Evolutionary conservation across 2,329 filamentous ascomycete species (phyloP).

Genomic region (Piedraia hortae): DNA sequence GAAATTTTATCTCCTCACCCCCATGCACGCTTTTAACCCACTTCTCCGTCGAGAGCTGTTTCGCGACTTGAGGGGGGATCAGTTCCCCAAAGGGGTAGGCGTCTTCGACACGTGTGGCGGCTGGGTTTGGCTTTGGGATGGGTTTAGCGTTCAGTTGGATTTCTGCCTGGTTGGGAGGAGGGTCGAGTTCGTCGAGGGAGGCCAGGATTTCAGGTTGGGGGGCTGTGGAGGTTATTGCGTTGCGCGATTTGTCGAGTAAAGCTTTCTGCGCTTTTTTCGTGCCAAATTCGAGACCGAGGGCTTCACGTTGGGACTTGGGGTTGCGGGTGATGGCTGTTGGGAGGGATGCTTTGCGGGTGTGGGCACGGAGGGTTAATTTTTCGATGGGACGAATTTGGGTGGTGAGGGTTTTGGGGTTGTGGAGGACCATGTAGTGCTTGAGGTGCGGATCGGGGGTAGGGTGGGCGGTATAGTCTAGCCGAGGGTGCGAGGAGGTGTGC

Average conservation of each 20-base stretch:
- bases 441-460: constrained; percentile 19
- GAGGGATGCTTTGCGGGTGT: constrained; percentile 15
- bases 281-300: constrained; percentile 53
- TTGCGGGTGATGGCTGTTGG: constrained; percentile 6
- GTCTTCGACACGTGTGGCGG: constrained; percentile 38
- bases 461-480: constrained; percentile 28
- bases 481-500: constrained; percentile 31
- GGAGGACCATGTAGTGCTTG: constrained; percentile 33
- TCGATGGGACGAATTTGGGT: constrained; percentile 27
- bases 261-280: constrained; percentile 68
- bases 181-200: constrained; percentile 34
- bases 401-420: constrained; percentile 24
- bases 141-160: constrained; percentile 41
- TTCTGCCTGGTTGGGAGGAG: constrained; percentile 29
- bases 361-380: constrained; percentile 27
- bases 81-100: constrained; percentile 42
- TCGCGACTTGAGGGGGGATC: constrained; percentile 39
- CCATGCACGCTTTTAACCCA: constrained; percentile 43
- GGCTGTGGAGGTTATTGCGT: constrained; percentile 31
- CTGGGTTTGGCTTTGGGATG: constrained; percentile 39
- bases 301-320: constrained; percentile 34
- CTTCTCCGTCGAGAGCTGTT: constrained; percentile 39
- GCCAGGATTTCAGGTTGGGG: constrained; percentile 32
- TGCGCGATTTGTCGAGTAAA: constrained; percentile 38
- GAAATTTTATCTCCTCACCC: constrained; percentile 25